Evolutionary conservation across 2,329 filamentous ascomycete species (phyloP).

Genomic region (Trichophyton benhamiae): DNA sequence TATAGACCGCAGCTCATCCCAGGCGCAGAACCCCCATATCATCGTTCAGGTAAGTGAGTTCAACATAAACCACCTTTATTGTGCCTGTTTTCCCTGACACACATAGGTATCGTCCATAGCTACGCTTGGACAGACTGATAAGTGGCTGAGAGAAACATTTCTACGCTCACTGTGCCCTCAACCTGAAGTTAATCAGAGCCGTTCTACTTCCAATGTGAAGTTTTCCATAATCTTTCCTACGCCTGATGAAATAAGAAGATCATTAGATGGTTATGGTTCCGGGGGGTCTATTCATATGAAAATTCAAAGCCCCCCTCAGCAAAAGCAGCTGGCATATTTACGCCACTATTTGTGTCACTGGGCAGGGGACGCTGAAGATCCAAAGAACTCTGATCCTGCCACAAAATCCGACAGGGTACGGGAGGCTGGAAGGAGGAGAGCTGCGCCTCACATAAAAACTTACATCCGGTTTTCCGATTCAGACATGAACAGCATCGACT

Average conservation of each 20-base stretch:
- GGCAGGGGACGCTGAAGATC: conserved; percentile 45
- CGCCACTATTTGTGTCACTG: conserved; percentile 62
- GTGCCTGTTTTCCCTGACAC: conserved; percentile 38
- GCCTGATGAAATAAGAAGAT: conserved; percentile 60
- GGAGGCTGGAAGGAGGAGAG: conserved; percentile 52
- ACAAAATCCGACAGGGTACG: conserved; percentile 11
- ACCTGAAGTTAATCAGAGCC: conserved; percentile 12
- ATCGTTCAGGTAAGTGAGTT: conserved; percentile 22
- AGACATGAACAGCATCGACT: conserved; percentile 49
- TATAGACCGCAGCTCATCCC: conserved; percentile 24
- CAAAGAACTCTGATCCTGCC: background rate
- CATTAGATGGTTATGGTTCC: conserved; percentile 64
- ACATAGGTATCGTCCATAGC: conserved; percentile 70
- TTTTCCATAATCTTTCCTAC: conserved; percentile 74
- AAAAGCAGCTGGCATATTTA: conserved; percentile 62
- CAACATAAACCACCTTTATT: background rate
- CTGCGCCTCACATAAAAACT: conserved; percentile 81
- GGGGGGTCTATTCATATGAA: conserved; percentile 76
- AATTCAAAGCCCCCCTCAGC: conserved; percentile 55
- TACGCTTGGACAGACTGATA: conserved; percentile 56
- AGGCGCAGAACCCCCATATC: conserved; percentile 23
- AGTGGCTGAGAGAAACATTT: conserved; percentile 58
- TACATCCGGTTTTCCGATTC: conserved; percentile 54
- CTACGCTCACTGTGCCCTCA: conserved; percentile 36
- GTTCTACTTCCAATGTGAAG: conserved; percentile 27